Base-by-base conservation (phyloP, 1,139 yeast species). In the Pneumocystis murina region DNA sequence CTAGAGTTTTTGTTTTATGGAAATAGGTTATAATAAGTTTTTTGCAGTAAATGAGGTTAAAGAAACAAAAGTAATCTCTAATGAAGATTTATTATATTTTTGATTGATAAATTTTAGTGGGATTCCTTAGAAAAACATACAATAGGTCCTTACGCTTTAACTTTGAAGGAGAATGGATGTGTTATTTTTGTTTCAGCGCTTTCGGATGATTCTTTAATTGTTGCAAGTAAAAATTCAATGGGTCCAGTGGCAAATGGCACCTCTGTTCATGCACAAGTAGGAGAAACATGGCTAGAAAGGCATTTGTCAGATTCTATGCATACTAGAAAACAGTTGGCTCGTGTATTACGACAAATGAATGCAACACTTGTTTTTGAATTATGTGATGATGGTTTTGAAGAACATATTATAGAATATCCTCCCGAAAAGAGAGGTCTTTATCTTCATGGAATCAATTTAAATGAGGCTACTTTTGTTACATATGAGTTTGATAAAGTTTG, bases 381-480 rank as follows among this genome's bases (percentile, higher is more conserved):
- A 61, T 94, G 99, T 74, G 97, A 94, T 72, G 98, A 94, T 71
- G 76, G 76, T 0, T 94, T 94, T 74, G 98, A 94, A 72, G 98
- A 94, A 73, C 99, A 94, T 73, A 89, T 94, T 14, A 77, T 94
- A 64, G 86, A 85, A 62, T 94, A 94, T 70, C 73, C 80, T 1
- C 78, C 76, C 3, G 84, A 84, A 0, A 76, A 77, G 17, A 83
- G 96, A 0, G 99, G 98, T 0, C 77, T 94, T 16, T 94, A 92
- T 69, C 73, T 94, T 28, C 98, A 92, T 71, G 98, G 98, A 0
- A 75, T 94, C 60, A 94, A 92, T 72, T 72, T 75, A 66, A 94
- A 94, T 71, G 77, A 80, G 1, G 79, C 84, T 0, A 71, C 76
- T 7, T 92, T 94, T 71, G 70, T 74, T 17, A 89, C 97, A 0